Evolutionary conservation across 805 yeast genomes (phyloP).

Genomic region (Kluyveromyces siamensis): DNA sequence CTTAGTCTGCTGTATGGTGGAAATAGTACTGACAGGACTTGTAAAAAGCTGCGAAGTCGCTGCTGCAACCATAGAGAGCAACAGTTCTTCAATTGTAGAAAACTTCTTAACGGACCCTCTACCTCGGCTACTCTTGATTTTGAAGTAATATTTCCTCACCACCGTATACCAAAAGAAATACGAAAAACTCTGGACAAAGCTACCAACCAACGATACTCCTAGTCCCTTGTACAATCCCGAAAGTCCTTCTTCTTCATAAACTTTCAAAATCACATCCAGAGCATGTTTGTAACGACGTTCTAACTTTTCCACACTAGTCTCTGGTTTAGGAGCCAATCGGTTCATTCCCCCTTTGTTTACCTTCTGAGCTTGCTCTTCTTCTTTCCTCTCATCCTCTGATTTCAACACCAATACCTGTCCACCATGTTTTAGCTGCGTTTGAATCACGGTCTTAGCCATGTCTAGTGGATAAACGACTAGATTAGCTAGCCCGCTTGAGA

Average conservation of each 20-base stretch:
- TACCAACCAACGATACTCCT: slow-evolving; percentile 55
- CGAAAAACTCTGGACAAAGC: slow-evolving; percentile 70
- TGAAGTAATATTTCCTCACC: slow-evolving; percentile 47
- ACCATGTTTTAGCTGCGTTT: slow-evolving; percentile 42
- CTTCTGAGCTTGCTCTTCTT: background rate
- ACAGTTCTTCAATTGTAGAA: slow-evolving; percentile 54
- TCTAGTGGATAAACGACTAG: slow-evolving; percentile 75
- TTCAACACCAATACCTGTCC: background rate
- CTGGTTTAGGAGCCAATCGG: slow-evolving; percentile 12
- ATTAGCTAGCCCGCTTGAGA: slow-evolving; percentile 75
- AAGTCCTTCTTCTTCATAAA: slow-evolving; percentile 50
- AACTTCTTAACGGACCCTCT: slow-evolving; percentile 12
- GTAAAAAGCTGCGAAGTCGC: slow-evolving; percentile 74
- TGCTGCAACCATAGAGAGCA: slow-evolving; percentile 74
- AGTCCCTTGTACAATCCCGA: slow-evolving; percentile 68
- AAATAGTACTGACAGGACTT: slow-evolving; percentile 69
- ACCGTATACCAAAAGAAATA: slow-evolving; percentile 84
- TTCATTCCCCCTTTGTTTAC: slow-evolving; percentile 1
- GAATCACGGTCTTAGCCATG: slow-evolving; percentile 65
- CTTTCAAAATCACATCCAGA: slow-evolving; percentile 51
- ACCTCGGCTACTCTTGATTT: slow-evolving; percentile 30
- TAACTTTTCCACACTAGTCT: slow-evolving; percentile 5
- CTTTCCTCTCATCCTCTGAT: slow-evolving; percentile 4
- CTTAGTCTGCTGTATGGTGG: slow-evolving; percentile 57
- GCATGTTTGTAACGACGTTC: slow-evolving; percentile 41